Percentiles rank a stretch among this genome's conserved stretches.
These are phyloP conservation scores for Sherardia arvensis DNA, from an alignment of 257 asterid species.

Conservation along the genomic window DNA sequence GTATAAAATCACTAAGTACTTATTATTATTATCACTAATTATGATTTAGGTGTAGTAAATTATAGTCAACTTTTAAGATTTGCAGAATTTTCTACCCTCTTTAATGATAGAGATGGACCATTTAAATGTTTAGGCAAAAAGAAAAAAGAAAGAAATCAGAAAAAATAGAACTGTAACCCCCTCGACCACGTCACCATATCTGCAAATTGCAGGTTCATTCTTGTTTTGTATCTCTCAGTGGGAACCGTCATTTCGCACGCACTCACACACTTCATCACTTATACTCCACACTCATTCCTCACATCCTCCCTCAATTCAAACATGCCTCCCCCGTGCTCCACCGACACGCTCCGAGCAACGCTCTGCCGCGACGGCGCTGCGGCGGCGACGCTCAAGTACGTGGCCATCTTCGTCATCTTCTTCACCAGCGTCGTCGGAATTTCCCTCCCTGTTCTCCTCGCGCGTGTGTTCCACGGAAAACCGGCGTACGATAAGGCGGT, in stretches of 20 bases:
- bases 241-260: neutral
- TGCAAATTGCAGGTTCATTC: neutral
- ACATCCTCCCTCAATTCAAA: neutral
- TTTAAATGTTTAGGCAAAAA: neutral
- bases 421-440: constrained; percentile 29
- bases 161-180: neutral
- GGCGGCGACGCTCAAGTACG: constrained; percentile 19
- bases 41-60: too few species aligned
- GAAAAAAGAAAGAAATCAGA: too few species aligned
- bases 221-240: neutral
- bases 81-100: too few species aligned
- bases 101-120: neutral
- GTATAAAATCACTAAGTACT: too few species aligned
- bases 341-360: constrained; percentile 19
- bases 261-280: neutral
- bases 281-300: neutral
- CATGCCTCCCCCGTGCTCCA: constrained; percentile 18
- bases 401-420: constrained; percentile 20
- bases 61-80: too few species aligned
- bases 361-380: constrained; percentile 26
- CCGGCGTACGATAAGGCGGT: constrained; percentile 32
- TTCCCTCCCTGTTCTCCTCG: constrained; percentile 19
- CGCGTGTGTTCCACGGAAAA: constrained; percentile 28
- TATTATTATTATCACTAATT: too few species aligned
- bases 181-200: neutral